A percentile compares a stretch with the other conserved stretches of the same genome.
phyloP scores from a whole-genome alignment of 192 early-diverging fungal genomes.

The Obelidium mucronatum region DNA sequence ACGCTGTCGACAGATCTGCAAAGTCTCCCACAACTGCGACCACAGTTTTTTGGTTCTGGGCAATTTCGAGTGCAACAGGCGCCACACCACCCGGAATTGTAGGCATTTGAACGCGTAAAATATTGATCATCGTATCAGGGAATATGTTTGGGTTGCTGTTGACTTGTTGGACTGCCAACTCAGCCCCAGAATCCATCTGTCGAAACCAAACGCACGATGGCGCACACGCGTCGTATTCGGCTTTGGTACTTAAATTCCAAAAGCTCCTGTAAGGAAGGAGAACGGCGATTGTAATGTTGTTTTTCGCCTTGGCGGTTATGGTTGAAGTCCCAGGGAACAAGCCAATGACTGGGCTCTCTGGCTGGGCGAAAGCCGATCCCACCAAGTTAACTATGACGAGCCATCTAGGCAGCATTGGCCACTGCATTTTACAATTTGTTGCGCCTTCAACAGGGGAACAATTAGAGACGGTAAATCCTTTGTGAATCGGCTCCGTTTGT shows the following conservation, averaged over 20 bases:
- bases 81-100: neutral
- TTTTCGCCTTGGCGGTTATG: neutral
- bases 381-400: too few species aligned
- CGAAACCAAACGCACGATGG: constrained; percentile 4
- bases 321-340: neutral
- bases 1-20: neutral
- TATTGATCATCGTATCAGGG: constrained; percentile 11
- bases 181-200: constrained; percentile 15
- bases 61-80: constrained; percentile 4
- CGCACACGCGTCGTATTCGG: neutral
- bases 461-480: too few species aligned
- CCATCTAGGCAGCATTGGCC: too few species aligned
- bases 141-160: constrained; percentile 2
- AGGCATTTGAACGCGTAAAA: neutral
- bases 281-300: constrained; percentile 15
- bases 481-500: too few species aligned
- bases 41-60: neutral
- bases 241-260: constrained; percentile 1
- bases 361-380: too few species aligned
- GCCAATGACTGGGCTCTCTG: neutral
- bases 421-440: too few species aligned
- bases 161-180: neutral
- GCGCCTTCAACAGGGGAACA: too few species aligned
- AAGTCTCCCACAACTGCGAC: constrained; percentile 11
- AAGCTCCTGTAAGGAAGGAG: constrained; percentile 3